Evolutionary conservation across 208 protist species (phyloP), one percentile per base, ranked within the genome.

Genomic region (Trichomonas gallinae): DNA sequence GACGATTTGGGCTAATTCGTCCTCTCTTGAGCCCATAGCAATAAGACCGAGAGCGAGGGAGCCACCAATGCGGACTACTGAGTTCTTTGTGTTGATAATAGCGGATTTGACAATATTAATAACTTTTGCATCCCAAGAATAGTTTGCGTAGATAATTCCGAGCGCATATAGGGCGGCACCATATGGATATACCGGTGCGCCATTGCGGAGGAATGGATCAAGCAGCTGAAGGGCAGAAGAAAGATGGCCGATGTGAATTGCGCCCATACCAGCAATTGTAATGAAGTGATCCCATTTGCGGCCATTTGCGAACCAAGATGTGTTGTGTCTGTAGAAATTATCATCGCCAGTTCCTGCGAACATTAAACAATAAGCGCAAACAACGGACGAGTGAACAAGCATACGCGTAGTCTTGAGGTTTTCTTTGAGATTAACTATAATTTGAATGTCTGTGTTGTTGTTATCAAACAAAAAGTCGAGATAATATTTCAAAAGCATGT

Each of bases 31-130:
- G 2, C 87, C 87, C 87, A 93, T 93, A 36, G 87, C 40, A 17
- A 93, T 93, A 0, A 93, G n/a, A 38, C 87, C 87, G 26, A 93
- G 44, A 58, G 87, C 87, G 6, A 93, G n/a, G 38, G 40, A 48
- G 15, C 87, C 87, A 6, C 87, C 87, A 26, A 49, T 42, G 1
- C n/a, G 6, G 38, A 93, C 26, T 2, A 93, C 44, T 15, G 44
- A 58, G 10, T 21, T 48, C 34, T 85, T 34, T 1, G 21, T 97
- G 13, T 98, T 99, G 85, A 99, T 98, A 11, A 98, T 98, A 34
- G 44, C 0, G 0, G 0, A 6, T 15, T 34, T 44, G 1, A 93
- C 44, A 8, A 17, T 51, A 0, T 93, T 26, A 0, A 93, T 17
- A 0, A 51, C 87, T 51, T n/a, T 48, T 36, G n/a, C 0, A 17